phyloP scores from a whole-genome alignment of 768 basidiomycete species.

The Trametes villosa region DNA sequence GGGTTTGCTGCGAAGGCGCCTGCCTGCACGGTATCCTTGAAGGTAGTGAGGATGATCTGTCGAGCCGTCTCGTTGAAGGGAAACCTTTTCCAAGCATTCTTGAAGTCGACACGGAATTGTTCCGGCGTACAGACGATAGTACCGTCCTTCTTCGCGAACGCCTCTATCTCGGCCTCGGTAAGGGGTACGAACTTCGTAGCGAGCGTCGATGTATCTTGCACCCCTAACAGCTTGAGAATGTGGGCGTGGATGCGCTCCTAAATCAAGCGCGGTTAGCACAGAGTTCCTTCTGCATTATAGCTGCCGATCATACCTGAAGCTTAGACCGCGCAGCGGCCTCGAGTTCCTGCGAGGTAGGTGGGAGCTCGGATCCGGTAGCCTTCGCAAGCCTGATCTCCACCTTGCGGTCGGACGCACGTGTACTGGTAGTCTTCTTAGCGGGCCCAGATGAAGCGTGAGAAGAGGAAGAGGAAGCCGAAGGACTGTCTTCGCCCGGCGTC shows the following conservation, averaged over 20 bases:
- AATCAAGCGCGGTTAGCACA: no score
- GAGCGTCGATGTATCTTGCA: background rate
- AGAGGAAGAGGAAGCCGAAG: no score
- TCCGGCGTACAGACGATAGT: background rate
- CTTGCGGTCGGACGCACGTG: no score
- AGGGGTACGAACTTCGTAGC: background rate
- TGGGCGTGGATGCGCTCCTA: background rate
- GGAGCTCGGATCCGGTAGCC: no score
- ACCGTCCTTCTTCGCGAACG: background rate
- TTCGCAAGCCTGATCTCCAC: no score
- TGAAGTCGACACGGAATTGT: slow-evolving; percentile 4
- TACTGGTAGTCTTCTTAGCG: no score
- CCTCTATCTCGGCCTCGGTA: background rate
- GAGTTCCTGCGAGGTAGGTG: no score
- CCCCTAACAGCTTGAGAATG: background rate
- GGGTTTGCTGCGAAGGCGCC: background rate
- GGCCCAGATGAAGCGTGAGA: no score
- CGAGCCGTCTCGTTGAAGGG: slow-evolving; percentile 1
- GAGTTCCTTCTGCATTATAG: no score
- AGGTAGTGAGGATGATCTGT: background rate
- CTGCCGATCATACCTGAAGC: no score
- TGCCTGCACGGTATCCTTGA: background rate
- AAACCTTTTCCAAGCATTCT: background rate
- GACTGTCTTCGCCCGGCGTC: no score
- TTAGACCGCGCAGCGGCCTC: no score